phyloP scores from a whole-genome alignment of 2,329 filamentous ascomycete species.

The Botrytis fragariae region DNA sequence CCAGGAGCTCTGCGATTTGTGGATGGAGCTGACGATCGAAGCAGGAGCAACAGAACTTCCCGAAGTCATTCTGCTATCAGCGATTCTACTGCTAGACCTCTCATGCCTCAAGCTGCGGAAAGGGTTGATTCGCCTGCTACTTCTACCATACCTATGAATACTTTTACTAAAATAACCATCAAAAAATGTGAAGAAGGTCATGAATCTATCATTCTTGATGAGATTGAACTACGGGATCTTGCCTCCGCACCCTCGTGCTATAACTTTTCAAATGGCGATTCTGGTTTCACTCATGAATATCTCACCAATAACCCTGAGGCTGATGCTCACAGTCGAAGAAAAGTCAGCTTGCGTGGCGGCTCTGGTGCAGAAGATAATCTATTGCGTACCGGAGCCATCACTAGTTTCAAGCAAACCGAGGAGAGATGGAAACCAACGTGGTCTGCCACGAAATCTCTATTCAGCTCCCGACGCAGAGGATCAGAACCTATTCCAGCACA shows the following conservation, averaged over 20 bases:
- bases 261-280: not conserved
- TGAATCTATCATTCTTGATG: conserved; percentile 7
- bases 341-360: conserved; percentile 7
- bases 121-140: not conserved
- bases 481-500: not conserved
- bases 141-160: not conserved
- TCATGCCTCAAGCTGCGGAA: not conserved
- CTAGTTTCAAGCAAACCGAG: conserved; percentile 13
- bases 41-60: not conserved
- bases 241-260: not conserved
- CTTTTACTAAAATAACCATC: conserved; percentile 5
- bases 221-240: conserved; percentile 5
- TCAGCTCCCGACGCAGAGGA: not conserved
- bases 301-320: not conserved
- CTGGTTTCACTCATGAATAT: not conserved
- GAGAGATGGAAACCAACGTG: conserved; percentile 13
- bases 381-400: conserved; percentile 7
- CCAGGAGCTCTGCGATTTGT: not conserved
- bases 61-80: not conserved
- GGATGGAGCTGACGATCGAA: not conserved
- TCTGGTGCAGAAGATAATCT: not conserved
- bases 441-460: conserved; percentile 10
- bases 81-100: not conserved
- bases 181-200: conserved; percentile 14
- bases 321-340: not conserved